A percentile compares a stretch with the other conserved stretches of the same genome.
Conservation (phyloP, 1,139 yeast genomes). For the Yamadazyma epiphylla region DNA sequence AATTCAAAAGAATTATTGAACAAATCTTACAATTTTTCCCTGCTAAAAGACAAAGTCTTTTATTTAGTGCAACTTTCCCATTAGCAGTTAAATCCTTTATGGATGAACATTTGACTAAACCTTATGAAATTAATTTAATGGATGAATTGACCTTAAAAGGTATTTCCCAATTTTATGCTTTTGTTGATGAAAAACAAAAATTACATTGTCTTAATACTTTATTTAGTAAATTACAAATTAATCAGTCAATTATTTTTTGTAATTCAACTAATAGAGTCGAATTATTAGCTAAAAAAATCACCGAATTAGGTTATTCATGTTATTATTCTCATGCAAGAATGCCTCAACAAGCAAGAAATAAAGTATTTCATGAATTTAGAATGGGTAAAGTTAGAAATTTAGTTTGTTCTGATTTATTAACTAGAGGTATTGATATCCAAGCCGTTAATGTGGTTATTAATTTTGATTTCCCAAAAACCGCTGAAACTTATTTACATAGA, state of each 20-base stretch:
- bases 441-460: constrained; percentile 97
- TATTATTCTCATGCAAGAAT: constrained; percentile 95
- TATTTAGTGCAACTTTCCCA: constrained; percentile 96
- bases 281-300: constrained; percentile 88
- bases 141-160: constrained; percentile 95
- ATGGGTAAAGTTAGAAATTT: constrained; percentile 96
- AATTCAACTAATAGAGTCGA: constrained; percentile 96
- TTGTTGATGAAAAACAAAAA: constrained; percentile 94
- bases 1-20: constrained; percentile 83
- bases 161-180: constrained; percentile 95
- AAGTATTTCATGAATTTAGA: constrained; percentile 97
- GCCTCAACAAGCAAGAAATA: constrained; percentile 97
- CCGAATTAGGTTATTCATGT: constrained; percentile 95
- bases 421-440: constrained; percentile 99
- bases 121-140: constrained; percentile 95
- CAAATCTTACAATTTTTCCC: constrained; percentile 86
- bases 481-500: constrained; percentile 96
- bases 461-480: constrained; percentile 95
- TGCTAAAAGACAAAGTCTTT: constrained; percentile 71
- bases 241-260: constrained; percentile 94
- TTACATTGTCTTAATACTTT: constrained; percentile 92
- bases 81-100: constrained; percentile 87
- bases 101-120: constrained; percentile 86
- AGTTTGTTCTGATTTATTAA: constrained; percentile 92
- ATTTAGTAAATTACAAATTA: constrained; percentile 89